Evolutionary conservation across 257 asterid genomes (phyloP), one percentile per base, ranked within the genome.

Genomic region (Oldenlandia corymbosa): DNA sequence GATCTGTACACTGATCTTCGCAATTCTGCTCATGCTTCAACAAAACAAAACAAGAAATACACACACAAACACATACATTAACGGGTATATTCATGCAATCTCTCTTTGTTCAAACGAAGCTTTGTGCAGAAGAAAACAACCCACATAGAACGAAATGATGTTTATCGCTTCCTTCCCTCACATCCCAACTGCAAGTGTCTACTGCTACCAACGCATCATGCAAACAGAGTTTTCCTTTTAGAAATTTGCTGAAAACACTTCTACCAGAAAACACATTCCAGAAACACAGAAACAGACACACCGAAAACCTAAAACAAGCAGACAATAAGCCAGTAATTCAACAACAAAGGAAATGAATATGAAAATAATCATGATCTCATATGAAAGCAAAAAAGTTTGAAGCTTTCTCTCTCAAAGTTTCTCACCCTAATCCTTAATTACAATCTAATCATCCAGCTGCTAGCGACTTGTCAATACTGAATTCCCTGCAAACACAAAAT

Each of bases 401-500:
- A n/a, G 0, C 26, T 57, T 46, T 1, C 5, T 5, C 23, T 5
- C 23, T 18, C 62, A 9, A 37, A 41, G 42, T 53, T 27, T 46
- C 55, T 66, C 14, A 66, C 70, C 63, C 12, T 32, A 31, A 62
- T 30, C 28, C 7, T 17, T 16, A 47, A 62, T 45, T 18, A 27
- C 26, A 16, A 18, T 39, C n/a, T 36, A 66, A 42, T 26, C 21
- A 11, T 13, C 62, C 28, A 66, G 21, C 62, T 11, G 26, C 26
- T 53, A 27, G n/a, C 62, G 11, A 49, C 34, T 43, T 9, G 8
- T 10, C 55, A 41, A 27, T 9, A 7, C 10, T n/a, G 50, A 42
- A 66, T 54, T 66, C 39, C 63, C 70, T 66, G 63, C 55, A 52
- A 36, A 52, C 5, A 34, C 54, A 66, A 27, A 41, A 41, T 18